These are phyloP conservation scores for Castanea crenata DNA, from an alignment of 306 rosid species.

Conservation along the genomic window DNA sequence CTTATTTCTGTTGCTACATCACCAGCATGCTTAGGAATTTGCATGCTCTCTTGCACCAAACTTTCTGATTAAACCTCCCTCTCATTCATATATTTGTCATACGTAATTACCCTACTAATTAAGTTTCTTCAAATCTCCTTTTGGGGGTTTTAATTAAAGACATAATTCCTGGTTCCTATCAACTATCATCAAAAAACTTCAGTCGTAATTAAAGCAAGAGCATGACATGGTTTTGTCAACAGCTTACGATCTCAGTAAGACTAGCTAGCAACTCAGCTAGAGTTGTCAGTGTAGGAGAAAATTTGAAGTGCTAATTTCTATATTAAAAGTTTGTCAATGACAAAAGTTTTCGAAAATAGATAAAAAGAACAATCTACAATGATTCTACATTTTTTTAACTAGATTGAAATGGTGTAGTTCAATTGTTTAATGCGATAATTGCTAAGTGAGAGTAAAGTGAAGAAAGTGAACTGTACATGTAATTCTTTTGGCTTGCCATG, in stretches of 20 bases:
- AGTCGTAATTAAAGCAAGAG: neutral
- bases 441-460: neutral
- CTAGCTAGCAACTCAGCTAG: neutral
- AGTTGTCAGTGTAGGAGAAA: neutral
- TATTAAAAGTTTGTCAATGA: neutral
- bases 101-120: neutral
- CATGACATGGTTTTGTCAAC: neutral
- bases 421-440: neutral
- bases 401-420: neutral
- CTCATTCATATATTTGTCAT: constrained; percentile 59
- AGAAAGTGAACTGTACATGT: neutral
- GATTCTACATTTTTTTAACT: neutral
- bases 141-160: constrained; percentile 34
- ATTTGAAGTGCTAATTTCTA: neutral
- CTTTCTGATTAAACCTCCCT: constrained; percentile 97
- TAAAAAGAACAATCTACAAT: neutral
- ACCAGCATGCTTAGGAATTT: constrained; percentile 53
- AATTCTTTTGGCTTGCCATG: neutral
- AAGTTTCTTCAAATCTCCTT: constrained; percentile 67
- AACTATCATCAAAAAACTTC: constrained; percentile 8
- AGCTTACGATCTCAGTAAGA: neutral
- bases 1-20: constrained; percentile 78
- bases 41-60: constrained; percentile 78
- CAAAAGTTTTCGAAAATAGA: neutral
- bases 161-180: constrained; percentile 27